These are phyloP conservation scores for Ogataea kodamae DNA, from an alignment of 805 yeast genomes.

Conservation along the genomic window DNA sequence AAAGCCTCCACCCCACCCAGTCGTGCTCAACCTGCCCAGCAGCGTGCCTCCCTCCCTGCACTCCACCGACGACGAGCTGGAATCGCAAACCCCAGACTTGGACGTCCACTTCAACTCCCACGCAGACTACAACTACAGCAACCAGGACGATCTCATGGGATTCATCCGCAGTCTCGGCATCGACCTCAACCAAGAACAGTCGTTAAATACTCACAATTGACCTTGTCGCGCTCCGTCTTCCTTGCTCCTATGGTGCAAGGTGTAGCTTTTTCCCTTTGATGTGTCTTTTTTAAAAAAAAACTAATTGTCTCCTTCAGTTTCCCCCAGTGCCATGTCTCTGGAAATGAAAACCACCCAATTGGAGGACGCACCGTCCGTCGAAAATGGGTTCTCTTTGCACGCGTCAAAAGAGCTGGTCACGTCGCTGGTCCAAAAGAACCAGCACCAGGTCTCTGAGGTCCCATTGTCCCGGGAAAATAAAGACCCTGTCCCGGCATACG, in stretches of 20 bases:
- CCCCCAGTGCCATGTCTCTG: slow-evolving; percentile 9
- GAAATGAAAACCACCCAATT: slow-evolving; percentile 15
- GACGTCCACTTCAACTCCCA: slow-evolving; percentile 4
- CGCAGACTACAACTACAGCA: slow-evolving; percentile 24
- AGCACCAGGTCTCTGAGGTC: slow-evolving; percentile 7
- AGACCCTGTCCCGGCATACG: slow-evolving; percentile 21
- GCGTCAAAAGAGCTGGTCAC: slow-evolving; percentile 10
- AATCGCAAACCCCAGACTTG: slow-evolving; percentile 3
- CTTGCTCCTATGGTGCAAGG: too few species aligned
- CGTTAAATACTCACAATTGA: too few species aligned
- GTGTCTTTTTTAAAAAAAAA: too few species aligned
- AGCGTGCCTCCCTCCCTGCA: slow-evolving; percentile 39
- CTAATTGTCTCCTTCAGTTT: too few species aligned
- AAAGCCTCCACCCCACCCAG: slow-evolving; percentile 23
- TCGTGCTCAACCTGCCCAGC: slow-evolving; percentile 32
- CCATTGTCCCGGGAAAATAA: slow-evolving; percentile 6
- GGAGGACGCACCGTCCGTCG: slow-evolving; percentile 4
- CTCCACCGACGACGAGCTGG: slow-evolving; percentile 30
- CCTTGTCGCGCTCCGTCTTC: too few species aligned
- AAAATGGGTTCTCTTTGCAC: slow-evolving; percentile 9
- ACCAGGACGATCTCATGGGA: slow-evolving; percentile 28
- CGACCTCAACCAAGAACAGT: neutral
- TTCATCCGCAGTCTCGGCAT: slow-evolving; percentile 26
- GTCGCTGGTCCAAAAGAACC: slow-evolving; percentile 13
- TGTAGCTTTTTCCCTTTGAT: slow-evolving; percentile 5